A percentile compares a stretch with the other conserved stretches of the same genome.
phyloP scores from a whole-genome alignment of 805 yeast genomes.

The Starmerella geochares region DNA sequence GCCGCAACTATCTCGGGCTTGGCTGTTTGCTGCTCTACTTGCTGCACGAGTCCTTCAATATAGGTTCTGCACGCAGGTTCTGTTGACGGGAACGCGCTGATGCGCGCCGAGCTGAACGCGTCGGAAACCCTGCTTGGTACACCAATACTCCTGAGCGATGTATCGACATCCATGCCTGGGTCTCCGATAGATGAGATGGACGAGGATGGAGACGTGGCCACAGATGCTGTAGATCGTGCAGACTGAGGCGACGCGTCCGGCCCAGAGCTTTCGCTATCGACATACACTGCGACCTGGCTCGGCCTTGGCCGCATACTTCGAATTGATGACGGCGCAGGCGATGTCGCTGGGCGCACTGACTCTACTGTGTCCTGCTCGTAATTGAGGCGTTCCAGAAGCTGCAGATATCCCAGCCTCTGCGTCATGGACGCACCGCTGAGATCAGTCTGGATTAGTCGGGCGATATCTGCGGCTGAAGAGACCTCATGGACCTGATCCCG shows the following conservation, averaged over 20 bases:
- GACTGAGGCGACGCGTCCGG: background rate
- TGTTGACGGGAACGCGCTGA: conserved; percentile 6
- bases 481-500: background rate
- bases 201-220: background rate
- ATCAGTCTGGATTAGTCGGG: conserved; percentile 1
- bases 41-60: conserved; percentile 5
- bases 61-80: background rate
- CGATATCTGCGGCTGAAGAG: conserved; percentile 5
- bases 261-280: conserved; percentile 3
- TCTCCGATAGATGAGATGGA: background rate
- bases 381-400: conserved; percentile 6
- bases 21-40: conserved; percentile 7
- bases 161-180: background rate
- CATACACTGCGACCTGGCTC: background rate
- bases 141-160: background rate
- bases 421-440: conserved; percentile 2
- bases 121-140: background rate
- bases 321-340: background rate
- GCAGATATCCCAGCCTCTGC: conserved; percentile 9
- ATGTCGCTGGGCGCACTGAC: conserved; percentile 1
- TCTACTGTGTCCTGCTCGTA: conserved; percentile 8
- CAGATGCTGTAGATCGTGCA: background rate
- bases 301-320: background rate
- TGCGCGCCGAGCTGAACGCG: background rate
- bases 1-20: conserved; percentile 6